Evolutionary conservation across 2,329 filamentous ascomycete genomes (phyloP).

Genomic region (Aspergillus sojae): DNA sequence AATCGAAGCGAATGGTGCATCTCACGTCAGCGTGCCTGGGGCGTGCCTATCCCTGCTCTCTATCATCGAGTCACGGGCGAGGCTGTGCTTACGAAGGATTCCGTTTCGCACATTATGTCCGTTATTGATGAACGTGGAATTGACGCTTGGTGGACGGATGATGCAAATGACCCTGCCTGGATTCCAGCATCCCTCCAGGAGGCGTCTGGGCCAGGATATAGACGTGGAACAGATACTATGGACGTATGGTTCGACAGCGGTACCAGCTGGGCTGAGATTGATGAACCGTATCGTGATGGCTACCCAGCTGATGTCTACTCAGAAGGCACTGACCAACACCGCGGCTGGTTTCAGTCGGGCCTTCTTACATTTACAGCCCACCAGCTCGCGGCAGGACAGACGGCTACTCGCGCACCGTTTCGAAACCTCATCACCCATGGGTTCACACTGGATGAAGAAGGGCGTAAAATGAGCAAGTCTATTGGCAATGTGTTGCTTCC

Average conservation of each 20-base stretch:
- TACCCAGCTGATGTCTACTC: constrained; percentile 78
- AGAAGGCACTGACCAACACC: constrained; percentile 93
- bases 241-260: constrained; percentile 99
- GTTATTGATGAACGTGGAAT: constrained; percentile 76
- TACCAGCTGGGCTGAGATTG: constrained; percentile 76
- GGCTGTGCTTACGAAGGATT: constrained; percentile 76
- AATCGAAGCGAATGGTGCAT: constrained; percentile 97
- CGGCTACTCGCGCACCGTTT: constrained; percentile 67
- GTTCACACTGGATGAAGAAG: constrained; percentile 84
- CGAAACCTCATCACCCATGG: constrained; percentile 91
- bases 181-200: constrained; percentile 64
- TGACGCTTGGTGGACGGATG: constrained; percentile 95
- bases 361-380: constrained; percentile 80
- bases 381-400: constrained; percentile 41
- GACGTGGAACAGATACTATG: constrained; percentile 91
- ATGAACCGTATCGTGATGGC: constrained; percentile 32
- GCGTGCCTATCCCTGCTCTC: constrained; percentile 90
- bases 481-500: constrained; percentile 86
- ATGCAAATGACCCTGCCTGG: constrained; percentile 75
- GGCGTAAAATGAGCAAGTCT: constrained; percentile 99
- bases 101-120: constrained; percentile 80
- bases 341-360: constrained; percentile 98
- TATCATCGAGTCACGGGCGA: constrained; percentile 71
- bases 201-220: constrained; percentile 53
- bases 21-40: constrained; percentile 93